phyloP scores from a whole-genome alignment of 345 rosid species.

The Citrus medica region DNA sequence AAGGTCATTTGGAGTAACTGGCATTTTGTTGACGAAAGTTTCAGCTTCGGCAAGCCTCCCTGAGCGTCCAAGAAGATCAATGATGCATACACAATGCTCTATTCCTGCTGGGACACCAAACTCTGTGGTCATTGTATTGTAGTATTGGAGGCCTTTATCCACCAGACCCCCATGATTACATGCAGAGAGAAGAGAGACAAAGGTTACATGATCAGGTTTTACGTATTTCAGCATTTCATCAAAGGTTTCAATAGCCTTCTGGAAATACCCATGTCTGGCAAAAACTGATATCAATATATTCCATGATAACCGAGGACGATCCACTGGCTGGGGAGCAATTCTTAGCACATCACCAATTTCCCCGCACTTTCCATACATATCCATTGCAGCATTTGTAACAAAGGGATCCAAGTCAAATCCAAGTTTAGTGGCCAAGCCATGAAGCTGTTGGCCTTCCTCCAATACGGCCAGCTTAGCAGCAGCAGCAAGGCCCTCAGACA shows the following conservation, averaged over 20 bases:
- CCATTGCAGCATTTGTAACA: constrained; percentile 66
- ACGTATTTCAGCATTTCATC: constrained; percentile 59
- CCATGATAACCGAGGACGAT: constrained; percentile 66
- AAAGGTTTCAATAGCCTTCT: constrained; percentile 64
- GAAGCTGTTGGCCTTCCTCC: constrained; percentile 90
- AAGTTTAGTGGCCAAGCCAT: constrained; percentile 56
- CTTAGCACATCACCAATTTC: constrained; percentile 55
- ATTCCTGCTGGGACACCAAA: constrained; percentile 49
- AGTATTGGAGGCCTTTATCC: constrained; percentile 71
- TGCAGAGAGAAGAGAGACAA: constrained; percentile 83
- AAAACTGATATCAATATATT: constrained; percentile 77
- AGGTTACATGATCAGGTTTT: constrained; percentile 82
- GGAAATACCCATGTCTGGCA: constrained; percentile 69
- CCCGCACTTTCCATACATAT: constrained; percentile 92
- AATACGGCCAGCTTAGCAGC: constrained; percentile 68
- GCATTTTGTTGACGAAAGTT: constrained; percentile 62
- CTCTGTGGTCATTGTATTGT: constrained; percentile 52
- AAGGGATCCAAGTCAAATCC: constrained; percentile 57
- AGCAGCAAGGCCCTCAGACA: constrained; percentile 76
- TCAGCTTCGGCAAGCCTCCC: constrained; percentile 75
- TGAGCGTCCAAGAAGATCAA: constrained; percentile 87
- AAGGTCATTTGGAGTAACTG: constrained; percentile 56
- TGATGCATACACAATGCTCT: constrained; percentile 81
- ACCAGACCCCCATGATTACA: constrained; percentile 87
- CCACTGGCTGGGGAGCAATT: constrained; percentile 45